These are phyloP conservation scores for Botrytis porri DNA, from an alignment of 2,329 filamentous ascomycete genomes.

Conservation along the genomic window DNA sequence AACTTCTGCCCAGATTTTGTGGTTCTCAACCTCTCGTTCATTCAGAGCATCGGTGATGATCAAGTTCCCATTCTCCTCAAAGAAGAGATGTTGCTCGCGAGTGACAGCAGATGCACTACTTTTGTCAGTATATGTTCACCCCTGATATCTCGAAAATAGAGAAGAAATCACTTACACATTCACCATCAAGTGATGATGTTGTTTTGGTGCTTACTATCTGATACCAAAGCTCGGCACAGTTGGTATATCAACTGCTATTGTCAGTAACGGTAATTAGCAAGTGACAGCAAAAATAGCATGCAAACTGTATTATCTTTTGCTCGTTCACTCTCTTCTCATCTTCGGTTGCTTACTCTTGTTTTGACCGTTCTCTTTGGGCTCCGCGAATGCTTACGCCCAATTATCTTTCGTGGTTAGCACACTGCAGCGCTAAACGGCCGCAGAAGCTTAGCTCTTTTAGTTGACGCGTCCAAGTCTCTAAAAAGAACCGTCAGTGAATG, in stretches of 20 bases:
- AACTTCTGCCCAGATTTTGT: conserved; percentile 39
- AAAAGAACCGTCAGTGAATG: neutral
- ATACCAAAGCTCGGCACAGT: neutral
- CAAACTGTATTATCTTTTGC: neutral
- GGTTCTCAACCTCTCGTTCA: conserved; percentile 24
- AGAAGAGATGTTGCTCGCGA: neutral
- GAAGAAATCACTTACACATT: neutral
- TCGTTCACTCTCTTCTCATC: neutral
- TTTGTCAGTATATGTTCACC: neutral
- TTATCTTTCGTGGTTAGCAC: neutral
- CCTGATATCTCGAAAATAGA: neutral
- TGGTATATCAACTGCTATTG: neutral
- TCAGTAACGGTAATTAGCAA: neutral
- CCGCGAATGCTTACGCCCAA: neutral
- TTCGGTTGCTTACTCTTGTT: neutral
- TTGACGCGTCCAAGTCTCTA: neutral
- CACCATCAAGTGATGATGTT: neutral
- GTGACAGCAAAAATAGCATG: neutral
- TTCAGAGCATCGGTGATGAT: conserved; percentile 33
- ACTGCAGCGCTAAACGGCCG: neutral
- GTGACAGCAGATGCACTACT: neutral
- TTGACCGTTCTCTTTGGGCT: neutral
- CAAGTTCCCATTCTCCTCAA: conserved; percentile 36
- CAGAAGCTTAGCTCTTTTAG: neutral
- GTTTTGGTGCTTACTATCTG: neutral